phyloP scores from a whole-genome alignment of 2,329 filamentous ascomycete species.

The Thielaviopsis musarum region DNA sequence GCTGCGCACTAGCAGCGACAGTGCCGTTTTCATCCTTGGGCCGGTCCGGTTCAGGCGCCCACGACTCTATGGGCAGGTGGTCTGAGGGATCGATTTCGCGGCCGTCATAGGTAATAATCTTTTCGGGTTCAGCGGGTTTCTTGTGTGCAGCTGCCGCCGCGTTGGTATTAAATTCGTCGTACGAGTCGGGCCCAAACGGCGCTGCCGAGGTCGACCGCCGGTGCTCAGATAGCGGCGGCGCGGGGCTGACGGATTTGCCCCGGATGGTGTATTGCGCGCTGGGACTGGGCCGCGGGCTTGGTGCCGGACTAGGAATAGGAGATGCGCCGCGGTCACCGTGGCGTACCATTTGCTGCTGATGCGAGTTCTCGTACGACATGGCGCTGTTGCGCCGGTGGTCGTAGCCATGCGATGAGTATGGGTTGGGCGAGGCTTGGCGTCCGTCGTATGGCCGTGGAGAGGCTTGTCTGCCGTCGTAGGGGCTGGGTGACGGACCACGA shows the following conservation, averaged over 20 bases:
- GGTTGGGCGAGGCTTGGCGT: background rate
- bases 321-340: constrained; percentile 7
- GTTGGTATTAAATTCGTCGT: constrained; percentile 52
- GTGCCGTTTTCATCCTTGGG: constrained; percentile 20
- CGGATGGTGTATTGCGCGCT: constrained; percentile 36
- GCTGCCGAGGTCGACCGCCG: constrained; percentile 38
- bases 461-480: background rate
- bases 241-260: constrained; percentile 61
- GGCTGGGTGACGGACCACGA: constrained; percentile 3
- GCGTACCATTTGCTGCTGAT: constrained; percentile 4
- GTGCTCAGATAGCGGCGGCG: constrained; percentile 33
- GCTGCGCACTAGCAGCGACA: constrained; percentile 17
- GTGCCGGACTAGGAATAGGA: background rate
- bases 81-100: constrained; percentile 67
- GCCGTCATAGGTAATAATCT: constrained; percentile 61
- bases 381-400: constrained; percentile 4
- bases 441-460: background rate
- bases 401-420: constrained; percentile 4
- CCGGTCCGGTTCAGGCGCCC: constrained; percentile 56
- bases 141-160: constrained; percentile 22
- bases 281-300: constrained; percentile 21
- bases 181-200: constrained; percentile 61
- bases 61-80: constrained; percentile 59
- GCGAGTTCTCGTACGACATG: background rate
- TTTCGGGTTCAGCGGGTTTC: constrained; percentile 31